A percentile compares a stretch with the other conserved stretches of the same genome.
Conservation (phyloP, 768 basidiomycete genomes). For the button mushroom (Agaricus bisporus) region DNA sequence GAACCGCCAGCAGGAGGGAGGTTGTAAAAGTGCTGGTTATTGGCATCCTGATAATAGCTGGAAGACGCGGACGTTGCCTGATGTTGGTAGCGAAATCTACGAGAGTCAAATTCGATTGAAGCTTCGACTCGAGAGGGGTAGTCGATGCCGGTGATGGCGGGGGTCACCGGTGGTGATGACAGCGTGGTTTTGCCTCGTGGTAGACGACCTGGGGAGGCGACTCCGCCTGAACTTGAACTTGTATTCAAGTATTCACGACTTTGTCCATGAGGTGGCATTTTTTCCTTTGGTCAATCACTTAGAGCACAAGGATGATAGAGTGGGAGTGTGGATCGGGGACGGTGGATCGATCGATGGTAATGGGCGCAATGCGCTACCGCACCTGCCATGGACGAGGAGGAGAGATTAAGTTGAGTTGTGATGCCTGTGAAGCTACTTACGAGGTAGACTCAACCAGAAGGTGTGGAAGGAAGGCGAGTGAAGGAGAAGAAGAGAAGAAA, state of each 20-base stretch:
- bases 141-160: conserved; percentile 42
- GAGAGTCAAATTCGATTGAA: conserved; percentile 28
- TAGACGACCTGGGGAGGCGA: conserved; percentile 1
- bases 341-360: conserved; percentile 5
- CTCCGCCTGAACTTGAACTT: conserved; percentile 6
- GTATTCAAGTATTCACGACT: conserved; percentile 9
- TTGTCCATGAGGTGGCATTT: conserved; percentile 19
- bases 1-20: conserved; percentile 35
- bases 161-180: conserved; percentile 32
- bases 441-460: not conserved
- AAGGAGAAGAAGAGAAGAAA: too few species aligned
- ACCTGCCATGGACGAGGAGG: not conserved
- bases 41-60: not conserved
- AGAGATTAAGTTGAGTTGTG: too few species aligned
- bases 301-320: conserved; percentile 7
- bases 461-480: not conserved
- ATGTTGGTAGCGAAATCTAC: conserved; percentile 20
- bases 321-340: conserved; percentile 6
- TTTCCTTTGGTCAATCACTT: conserved; percentile 11
- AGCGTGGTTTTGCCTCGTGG: conserved; percentile 20
- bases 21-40: conserved; percentile 21
- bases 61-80: conserved; percentile 10
- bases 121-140: conserved; percentile 38
- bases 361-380: not conserved
- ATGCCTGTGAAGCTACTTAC: not conserved